A percentile compares a stretch with the other conserved stretches of the same genome.
Evolutionary conservation across 805 yeast species (phyloP).

Genomic region (Naumovozyma baii): DNA sequence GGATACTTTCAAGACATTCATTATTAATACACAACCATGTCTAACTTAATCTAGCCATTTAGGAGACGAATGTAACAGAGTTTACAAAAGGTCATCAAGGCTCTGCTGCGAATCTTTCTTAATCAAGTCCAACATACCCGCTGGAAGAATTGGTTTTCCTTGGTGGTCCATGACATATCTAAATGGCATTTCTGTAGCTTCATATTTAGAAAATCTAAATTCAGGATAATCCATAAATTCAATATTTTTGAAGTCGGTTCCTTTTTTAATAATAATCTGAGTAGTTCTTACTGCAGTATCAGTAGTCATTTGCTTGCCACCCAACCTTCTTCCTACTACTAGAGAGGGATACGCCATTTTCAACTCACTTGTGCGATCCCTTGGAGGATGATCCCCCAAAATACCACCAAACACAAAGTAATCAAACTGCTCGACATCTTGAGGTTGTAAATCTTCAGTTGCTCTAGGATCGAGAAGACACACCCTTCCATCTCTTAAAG

Average conservation of each 20-base stretch:
- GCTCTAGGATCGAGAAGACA: constrained; percentile 91
- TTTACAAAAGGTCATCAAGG: constrained; percentile 50
- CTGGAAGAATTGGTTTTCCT: constrained; percentile 73
- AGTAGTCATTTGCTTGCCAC: constrained; percentile 89
- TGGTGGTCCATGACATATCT: constrained; percentile 60
- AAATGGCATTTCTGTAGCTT: constrained; percentile 96
- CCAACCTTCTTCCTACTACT: constrained; percentile 78
- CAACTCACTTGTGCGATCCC: constrained; percentile 88
- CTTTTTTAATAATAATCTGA: constrained; percentile 58
- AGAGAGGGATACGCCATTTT: constrained; percentile 58
- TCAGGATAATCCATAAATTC: constrained; percentile 90
- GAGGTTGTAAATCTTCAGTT: constrained; percentile 57
- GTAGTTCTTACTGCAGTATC: constrained; percentile 95
- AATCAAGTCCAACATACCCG: constrained; percentile 83
- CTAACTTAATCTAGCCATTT: too few relatives aligned
- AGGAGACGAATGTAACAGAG: too few relatives aligned
- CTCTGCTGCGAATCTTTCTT: constrained; percentile 78
- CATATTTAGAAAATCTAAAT: constrained; percentile 75
- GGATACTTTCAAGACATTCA: too few relatives aligned
- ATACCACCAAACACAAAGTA: constrained; percentile 96
- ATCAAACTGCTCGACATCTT: constrained; percentile 57
- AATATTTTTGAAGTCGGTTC: constrained; percentile 55
- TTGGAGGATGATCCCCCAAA: constrained; percentile 82
- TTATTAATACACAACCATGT: too few relatives aligned
- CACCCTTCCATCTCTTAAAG: constrained; percentile 40